Percentiles rank a stretch among this genome's conserved stretches.
Evolutionary conservation across 2,329 filamentous ascomycete species (phyloP).

Genomic region (Sporothrix inflata): DNA sequence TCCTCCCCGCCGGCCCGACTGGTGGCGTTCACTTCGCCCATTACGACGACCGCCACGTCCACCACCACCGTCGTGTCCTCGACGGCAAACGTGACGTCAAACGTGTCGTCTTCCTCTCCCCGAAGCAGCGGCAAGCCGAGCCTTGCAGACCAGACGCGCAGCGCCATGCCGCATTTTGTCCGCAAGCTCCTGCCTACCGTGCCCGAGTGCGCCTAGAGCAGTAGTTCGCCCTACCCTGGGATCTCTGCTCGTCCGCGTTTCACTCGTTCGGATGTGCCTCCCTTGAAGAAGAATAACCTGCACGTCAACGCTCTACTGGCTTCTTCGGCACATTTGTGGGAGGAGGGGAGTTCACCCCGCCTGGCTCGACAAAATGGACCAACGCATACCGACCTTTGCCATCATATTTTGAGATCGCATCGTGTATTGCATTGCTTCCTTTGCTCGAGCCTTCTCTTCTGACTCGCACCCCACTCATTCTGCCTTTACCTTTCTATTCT

Average conservation of each 20-base stretch:
- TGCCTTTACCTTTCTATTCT: background rate
- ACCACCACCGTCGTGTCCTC: constrained; percentile 34
- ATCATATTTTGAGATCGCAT: background rate
- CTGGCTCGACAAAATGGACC: background rate
- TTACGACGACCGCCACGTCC: constrained; percentile 22
- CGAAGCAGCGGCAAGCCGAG: constrained; percentile 42
- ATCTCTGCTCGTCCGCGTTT: constrained; percentile 1
- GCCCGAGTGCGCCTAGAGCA: constrained; percentile 30
- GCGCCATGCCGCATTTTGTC: constrained; percentile 43
- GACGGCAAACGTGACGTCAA: background rate
- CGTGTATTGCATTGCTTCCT: background rate
- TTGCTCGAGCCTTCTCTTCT: background rate
- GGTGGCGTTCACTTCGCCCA: constrained; percentile 7
- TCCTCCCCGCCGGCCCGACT: constrained; percentile 20
- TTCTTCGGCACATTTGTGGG: constrained; percentile 5
- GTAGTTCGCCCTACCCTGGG: background rate
- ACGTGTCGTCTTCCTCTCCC: background rate
- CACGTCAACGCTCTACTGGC: background rate
- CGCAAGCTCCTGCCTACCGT: constrained; percentile 45
- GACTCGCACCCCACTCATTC: background rate
- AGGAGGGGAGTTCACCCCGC: constrained; percentile 2
- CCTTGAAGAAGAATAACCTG: background rate
- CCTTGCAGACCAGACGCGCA: constrained; percentile 42
- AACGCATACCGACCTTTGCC: background rate
- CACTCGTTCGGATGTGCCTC: constrained; percentile 16